Conservation (phyloP, 345 rosid species). For the Gossypium longicalyx region DNA sequence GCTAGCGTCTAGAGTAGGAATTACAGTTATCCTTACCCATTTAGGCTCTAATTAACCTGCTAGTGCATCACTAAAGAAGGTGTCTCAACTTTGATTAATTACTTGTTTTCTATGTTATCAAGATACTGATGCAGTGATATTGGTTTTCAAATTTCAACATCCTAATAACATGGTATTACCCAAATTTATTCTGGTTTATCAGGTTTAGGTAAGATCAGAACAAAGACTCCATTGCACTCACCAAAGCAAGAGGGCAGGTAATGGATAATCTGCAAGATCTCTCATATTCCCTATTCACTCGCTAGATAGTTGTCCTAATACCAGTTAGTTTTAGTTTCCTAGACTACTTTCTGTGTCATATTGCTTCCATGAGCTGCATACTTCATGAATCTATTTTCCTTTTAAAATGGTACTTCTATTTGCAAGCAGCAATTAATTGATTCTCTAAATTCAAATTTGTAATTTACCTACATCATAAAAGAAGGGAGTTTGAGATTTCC, state of each 20-base stretch:
- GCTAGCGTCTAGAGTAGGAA: neutral
- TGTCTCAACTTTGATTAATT: neutral
- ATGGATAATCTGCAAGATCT: slow-evolving; percentile 6
- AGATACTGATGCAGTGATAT: neutral
- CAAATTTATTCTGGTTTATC: slow-evolving; percentile 19
- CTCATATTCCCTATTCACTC: neutral
- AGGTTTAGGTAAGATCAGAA: slow-evolving; percentile 72
- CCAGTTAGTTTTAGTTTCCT: slow-evolving; percentile 4
- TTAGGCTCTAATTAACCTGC: neutral
- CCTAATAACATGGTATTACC: neutral
- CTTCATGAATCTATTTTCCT: neutral
- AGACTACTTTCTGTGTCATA: neutral
- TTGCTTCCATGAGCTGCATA: neutral
- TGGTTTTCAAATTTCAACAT: slow-evolving; percentile 4
- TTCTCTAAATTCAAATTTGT: no score
- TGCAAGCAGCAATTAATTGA: neutral
- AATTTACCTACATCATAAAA: no score
- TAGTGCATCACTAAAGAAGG: neutral
- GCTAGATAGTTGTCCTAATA: neutral
- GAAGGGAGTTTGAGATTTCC: no score
- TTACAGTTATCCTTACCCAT: neutral
- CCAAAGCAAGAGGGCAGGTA: slow-evolving; percentile 57
- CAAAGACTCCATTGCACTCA: slow-evolving; percentile 60
- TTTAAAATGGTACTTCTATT: slow-evolving; percentile 1
- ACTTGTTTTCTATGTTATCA: neutral